These are phyloP conservation scores for Colletotrichum somersetense DNA, from an alignment of 2,329 filamentous ascomycete species.

Conservation along the genomic window DNA sequence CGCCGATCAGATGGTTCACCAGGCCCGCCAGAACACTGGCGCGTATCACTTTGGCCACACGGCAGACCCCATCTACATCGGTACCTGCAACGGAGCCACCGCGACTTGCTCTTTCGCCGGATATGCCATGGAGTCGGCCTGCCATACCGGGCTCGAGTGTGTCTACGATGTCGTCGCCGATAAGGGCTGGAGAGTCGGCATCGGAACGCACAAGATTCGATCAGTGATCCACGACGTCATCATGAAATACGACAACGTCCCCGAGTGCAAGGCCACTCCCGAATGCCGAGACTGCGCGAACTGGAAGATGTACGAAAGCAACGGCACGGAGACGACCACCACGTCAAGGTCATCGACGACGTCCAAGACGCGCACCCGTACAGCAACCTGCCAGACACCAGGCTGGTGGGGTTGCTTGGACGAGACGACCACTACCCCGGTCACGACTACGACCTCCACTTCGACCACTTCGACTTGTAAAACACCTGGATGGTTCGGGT, in stretches of 20 bases:
- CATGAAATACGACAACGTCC: constrained; percentile 83
- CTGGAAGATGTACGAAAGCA: constrained; percentile 97
- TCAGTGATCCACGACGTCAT: constrained; percentile 91
- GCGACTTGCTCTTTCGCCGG: constrained; percentile 91
- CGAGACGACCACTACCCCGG: constrained; percentile 65
- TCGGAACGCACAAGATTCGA: constrained; percentile 91
- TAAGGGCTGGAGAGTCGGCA: constrained; percentile 90
- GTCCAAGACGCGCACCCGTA: constrained; percentile 74
- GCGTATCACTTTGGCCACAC: constrained; percentile 95
- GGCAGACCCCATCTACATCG: constrained; percentile 94
- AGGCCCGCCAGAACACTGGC: constrained; percentile 79
- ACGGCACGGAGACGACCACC: constrained; percentile 82
- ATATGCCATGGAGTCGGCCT: constrained; percentile 93
- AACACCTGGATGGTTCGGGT: constrained; percentile 76
- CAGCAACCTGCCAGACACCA: constrained; percentile 89
- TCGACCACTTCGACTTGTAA: constrained; percentile 68
- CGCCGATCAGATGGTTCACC: constrained; percentile 76
- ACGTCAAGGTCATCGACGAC: constrained; percentile 68
- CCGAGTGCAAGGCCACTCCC: constrained; percentile 79
- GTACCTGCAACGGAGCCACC: constrained; percentile 90
- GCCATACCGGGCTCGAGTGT: constrained; percentile 89
- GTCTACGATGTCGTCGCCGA: constrained; percentile 93
- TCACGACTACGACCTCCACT: constrained; percentile 59
- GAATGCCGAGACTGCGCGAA: constrained; percentile 90
- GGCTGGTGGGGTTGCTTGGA: constrained; percentile 91